phyloP scores from a whole-genome alignment of 202 grass and related monocot species.

The Bolboschoenoplectus hybrid region DNA sequence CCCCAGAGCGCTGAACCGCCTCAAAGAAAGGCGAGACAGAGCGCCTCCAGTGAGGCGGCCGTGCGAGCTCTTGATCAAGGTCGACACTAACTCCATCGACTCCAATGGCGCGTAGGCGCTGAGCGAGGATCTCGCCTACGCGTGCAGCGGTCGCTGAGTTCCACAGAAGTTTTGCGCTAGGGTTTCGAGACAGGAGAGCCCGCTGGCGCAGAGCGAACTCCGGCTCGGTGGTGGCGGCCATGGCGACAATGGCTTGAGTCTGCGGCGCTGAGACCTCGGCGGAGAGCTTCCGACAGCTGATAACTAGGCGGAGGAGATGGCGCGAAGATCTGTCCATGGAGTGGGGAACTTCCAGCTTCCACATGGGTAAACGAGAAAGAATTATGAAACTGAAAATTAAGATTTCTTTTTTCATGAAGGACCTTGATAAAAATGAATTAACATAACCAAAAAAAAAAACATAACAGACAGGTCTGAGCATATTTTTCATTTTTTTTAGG shows the following conservation, averaged over 20 bases:
- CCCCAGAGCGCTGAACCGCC: constrained; percentile 39
- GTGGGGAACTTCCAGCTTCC: too few species aligned
- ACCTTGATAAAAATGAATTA: too few species aligned
- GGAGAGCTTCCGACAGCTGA: constrained; percentile 49
- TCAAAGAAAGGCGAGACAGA: constrained; percentile 44
- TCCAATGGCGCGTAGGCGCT: constrained; percentile 38
- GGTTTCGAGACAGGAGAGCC: constrained; percentile 30
- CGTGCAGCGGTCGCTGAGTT: constrained; percentile 40
- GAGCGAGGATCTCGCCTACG: constrained; percentile 47
- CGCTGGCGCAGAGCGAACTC: constrained; percentile 38
- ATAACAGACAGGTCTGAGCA: too few species aligned
- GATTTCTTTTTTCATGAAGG: too few species aligned
- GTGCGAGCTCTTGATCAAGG: constrained; percentile 44
- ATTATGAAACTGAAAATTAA: too few species aligned
- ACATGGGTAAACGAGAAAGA: too few species aligned
- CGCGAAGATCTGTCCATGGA: constrained; percentile 25
- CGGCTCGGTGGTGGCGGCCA: constrained; percentile 51
- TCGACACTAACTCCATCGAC: constrained; percentile 42
- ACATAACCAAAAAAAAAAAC: too few species aligned
- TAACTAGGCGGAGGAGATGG: constrained; percentile 47
- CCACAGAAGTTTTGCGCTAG: constrained; percentile 39
- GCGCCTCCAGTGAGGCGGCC: constrained; percentile 43
- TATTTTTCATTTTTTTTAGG: too few species aligned
- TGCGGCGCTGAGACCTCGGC: constrained; percentile 38
- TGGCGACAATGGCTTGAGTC: constrained; percentile 40